phyloP scores from a whole-genome alignment of 345 rosid species.

The Bruguiera parviflora region DNA sequence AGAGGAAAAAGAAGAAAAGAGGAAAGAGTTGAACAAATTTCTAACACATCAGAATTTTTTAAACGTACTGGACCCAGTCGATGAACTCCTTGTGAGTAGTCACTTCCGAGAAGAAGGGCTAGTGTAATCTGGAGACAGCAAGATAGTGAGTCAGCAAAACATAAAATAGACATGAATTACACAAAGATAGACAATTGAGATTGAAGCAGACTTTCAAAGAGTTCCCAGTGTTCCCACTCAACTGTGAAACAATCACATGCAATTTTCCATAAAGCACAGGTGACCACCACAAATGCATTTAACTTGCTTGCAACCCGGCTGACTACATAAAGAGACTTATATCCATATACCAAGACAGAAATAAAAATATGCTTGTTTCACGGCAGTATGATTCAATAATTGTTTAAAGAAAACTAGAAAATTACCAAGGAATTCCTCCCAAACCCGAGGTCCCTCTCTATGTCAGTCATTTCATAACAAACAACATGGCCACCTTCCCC shows the following conservation, averaged over 20 bases:
- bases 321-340: too few relatives aligned
- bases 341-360: too few relatives aligned
- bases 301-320: background rate
- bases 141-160: background rate
- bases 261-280: background rate
- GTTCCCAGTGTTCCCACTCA: background rate
- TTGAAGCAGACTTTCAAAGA: background rate
- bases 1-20: background rate
- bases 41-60: constrained; percentile 17
- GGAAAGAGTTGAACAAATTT: background rate
- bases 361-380: too few relatives aligned
- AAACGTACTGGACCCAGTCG: constrained; percentile 77
- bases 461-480: constrained; percentile 91
- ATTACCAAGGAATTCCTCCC: constrained; percentile 90
- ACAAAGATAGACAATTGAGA: background rate
- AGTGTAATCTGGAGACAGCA: constrained; percentile 55
- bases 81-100: constrained; percentile 76
- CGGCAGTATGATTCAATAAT: background rate
- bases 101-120: constrained; percentile 88
- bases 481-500: constrained; percentile 84
- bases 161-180: background rate
- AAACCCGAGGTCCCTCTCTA: constrained; percentile 73
- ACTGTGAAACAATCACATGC: background rate
- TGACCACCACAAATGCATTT: background rate
- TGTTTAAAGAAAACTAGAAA: constrained; percentile 17